Evolutionary conservation across 2,329 filamentous ascomycete species (phyloP).

Genomic region (Penicillium nordicum): DNA sequence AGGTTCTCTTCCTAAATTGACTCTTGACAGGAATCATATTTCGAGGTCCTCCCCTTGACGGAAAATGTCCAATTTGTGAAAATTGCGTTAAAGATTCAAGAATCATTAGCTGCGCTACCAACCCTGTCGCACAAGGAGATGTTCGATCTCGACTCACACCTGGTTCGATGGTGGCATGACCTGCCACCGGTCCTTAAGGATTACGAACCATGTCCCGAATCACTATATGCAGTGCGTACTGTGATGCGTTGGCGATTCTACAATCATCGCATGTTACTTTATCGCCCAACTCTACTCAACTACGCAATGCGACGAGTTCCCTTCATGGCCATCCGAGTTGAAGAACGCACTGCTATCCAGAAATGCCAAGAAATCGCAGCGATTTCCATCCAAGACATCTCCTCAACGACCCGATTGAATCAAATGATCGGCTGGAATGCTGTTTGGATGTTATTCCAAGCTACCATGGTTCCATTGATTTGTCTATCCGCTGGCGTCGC

Average conservation of each 20-base stretch:
- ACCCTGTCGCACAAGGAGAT: conserved; percentile 62
- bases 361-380: conserved; percentile 66
- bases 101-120: conserved; percentile 65
- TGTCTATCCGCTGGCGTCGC: conserved; percentile 6
- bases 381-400: conserved; percentile 67
- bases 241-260: conserved; percentile 79
- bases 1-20: conserved; percentile 17
- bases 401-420: conserved; percentile 63
- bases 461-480: conserved; percentile 67
- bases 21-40: conserved; percentile 47
- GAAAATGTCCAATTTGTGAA: conserved; percentile 74
- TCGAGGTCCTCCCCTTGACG: conserved; percentile 63
- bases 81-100: conserved; percentile 71
- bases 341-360: conserved; percentile 63
- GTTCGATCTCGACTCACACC: conserved; percentile 60
- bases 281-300: conserved; percentile 66
- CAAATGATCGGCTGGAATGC: conserved; percentile 75
- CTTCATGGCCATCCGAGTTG: conserved; percentile 48
- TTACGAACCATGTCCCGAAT: conserved; percentile 63
- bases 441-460: conserved; percentile 75
- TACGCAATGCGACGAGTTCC: conserved; percentile 52
- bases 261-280: conserved; percentile 69
- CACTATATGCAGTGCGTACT: conserved; percentile 63
- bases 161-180: conserved; percentile 66
- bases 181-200: conserved; percentile 63